Evolutionary conservation across 2,329 filamentous ascomycete genomes (phyloP).

Genomic region (Paradendryphiella salina): DNA sequence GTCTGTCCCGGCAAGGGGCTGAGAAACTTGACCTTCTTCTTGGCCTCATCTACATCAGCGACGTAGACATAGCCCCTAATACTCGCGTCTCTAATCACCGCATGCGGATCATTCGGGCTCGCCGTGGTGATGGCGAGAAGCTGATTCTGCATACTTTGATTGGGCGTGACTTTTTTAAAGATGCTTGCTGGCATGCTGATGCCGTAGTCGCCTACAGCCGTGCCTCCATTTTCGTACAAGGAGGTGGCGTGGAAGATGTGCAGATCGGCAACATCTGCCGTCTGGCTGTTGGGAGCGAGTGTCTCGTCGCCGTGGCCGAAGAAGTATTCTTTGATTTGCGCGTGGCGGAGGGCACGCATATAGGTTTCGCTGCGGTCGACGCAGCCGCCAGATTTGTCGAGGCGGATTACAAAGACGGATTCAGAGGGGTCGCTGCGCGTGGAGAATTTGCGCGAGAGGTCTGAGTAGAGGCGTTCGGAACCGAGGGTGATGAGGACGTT

Average conservation of each 20-base stretch:
- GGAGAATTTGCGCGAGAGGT: slow-evolving; percentile 72
- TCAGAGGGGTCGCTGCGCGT: slow-evolving; percentile 60
- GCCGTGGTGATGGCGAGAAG: slow-evolving; percentile 85
- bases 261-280: slow-evolving; percentile 75
- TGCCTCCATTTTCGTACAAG: slow-evolving; percentile 54
- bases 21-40: slow-evolving; percentile 77
- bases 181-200: slow-evolving; percentile 41
- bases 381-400: slow-evolving; percentile 85
- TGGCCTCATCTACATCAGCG: slow-evolving; percentile 84
- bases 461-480: slow-evolving; percentile 73
- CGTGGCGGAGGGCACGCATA: slow-evolving; percentile 72
- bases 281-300: slow-evolving; percentile 84
- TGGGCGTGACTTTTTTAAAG: slow-evolving; percentile 68
- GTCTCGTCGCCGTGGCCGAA: slow-evolving; percentile 74
- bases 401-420: slow-evolving; percentile 70
- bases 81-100: slow-evolving; percentile 75
- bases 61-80: slow-evolving; percentile 95
- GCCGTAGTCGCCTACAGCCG: slow-evolving; percentile 15
- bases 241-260: slow-evolving; percentile 70
- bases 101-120: slow-evolving; percentile 66
- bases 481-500: slow-evolving; percentile 83
- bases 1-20: slow-evolving; percentile 82
- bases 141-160: slow-evolving; percentile 73
- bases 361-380: slow-evolving; percentile 74
- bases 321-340: slow-evolving; percentile 88